A percentile compares a stretch with the other conserved stretches of the same genome.
phyloP scores from a whole-genome alignment of 2,329 filamentous ascomycete species.

The Acephala macrosclerotiorum region DNA sequence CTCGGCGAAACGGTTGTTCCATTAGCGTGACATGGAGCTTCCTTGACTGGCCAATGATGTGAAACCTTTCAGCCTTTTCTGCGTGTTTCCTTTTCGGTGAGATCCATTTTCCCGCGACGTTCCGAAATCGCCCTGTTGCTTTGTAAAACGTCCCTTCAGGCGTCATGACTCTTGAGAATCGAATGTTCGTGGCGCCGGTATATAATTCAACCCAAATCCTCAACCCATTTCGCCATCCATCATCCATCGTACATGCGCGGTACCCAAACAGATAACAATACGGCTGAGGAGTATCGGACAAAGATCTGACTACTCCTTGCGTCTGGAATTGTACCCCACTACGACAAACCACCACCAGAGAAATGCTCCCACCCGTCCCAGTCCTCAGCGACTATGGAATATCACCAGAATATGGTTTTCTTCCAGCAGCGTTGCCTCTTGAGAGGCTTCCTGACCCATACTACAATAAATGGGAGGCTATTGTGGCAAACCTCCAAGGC shows the following conservation, averaged over 20 bases:
- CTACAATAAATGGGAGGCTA: conserved; percentile 93
- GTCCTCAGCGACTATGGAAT: conserved; percentile 80
- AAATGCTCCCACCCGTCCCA: conserved; percentile 66
- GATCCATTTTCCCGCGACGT: conserved; percentile 13
- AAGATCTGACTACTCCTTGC: conserved; percentile 69
- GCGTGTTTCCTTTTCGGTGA: not conserved
- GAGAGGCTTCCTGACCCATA: conserved; percentile 85
- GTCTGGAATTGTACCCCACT: conserved; percentile 53
- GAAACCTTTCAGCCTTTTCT: not conserved
- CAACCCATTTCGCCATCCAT: not conserved
- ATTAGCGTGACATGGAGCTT: not conserved
- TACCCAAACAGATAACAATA: conserved; percentile 42
- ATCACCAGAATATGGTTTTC: conserved; percentile 82
- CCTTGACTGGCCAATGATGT: not conserved
- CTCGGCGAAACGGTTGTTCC: conserved; percentile 4
- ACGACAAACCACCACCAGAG: conserved; percentile 30
- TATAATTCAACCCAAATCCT: conserved; percentile 10
- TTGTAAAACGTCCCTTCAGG: conserved; percentile 21
- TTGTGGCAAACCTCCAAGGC: conserved; percentile 85
- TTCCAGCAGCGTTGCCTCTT: conserved; percentile 82
- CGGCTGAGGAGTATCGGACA: conserved; percentile 70
- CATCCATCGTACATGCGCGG: conserved; percentile 34
- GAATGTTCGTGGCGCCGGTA: conserved; percentile 14
- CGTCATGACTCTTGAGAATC: conserved; percentile 14
- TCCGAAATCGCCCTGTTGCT: conserved; percentile 26